These are phyloP conservation scores for Apostasia shenzhenica DNA, from an alignment of 106 monocot genomes.

Conservation along the genomic window DNA sequence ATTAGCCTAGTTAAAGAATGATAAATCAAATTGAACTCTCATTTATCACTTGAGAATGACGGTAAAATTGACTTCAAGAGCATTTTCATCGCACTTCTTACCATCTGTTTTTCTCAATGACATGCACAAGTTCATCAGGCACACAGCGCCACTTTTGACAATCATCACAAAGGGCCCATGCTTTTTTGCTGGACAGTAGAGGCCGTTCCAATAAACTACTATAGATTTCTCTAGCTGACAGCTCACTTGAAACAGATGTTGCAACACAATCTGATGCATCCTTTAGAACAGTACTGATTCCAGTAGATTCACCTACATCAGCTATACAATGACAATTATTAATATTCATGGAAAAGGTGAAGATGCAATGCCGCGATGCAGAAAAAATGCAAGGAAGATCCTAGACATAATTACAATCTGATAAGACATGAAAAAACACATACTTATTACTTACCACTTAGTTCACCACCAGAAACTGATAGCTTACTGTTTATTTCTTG, in stretches of 20 bases:
- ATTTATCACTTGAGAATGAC: too few relatives aligned
- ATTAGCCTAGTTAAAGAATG: too few relatives aligned
- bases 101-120: conserved; percentile 77
- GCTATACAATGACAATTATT: background rate
- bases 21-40: too few relatives aligned
- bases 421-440: conserved; percentile 1
- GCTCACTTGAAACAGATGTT: conserved; percentile 11
- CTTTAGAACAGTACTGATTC: conserved; percentile 13
- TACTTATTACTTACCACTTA: conserved; percentile 11
- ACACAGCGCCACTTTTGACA: conserved; percentile 93
- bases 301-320: conserved; percentile 16
- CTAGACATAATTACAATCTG: background rate
- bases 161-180: conserved; percentile 91
- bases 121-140: conserved; percentile 64
- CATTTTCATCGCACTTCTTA: conserved; percentile 22
- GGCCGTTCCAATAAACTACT: conserved; percentile 15
- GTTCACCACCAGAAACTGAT: conserved; percentile 10
- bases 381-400: background rate
- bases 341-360: background rate
- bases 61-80: background rate
- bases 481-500: background rate
- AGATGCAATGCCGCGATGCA: background rate
- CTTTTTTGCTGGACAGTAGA: conserved; percentile 32
- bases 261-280: conserved; percentile 11
- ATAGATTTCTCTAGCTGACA: conserved; percentile 11